These are phyloP conservation scores for Talaromyces liani DNA, from an alignment of 495 filamentous ascomycete species.

Conservation along the genomic window DNA sequence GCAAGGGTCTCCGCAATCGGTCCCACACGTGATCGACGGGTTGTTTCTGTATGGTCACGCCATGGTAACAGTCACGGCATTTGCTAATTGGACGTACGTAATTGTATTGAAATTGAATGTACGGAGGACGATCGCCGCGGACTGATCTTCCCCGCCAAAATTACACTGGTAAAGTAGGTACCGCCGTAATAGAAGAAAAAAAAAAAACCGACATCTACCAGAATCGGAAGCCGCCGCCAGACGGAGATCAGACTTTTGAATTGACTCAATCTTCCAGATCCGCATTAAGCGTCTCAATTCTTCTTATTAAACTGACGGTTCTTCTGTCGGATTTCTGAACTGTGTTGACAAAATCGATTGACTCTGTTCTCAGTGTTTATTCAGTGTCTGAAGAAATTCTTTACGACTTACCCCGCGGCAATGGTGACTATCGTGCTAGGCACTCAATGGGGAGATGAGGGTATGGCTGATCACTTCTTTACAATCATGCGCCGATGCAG, in stretches of 20 bases:
- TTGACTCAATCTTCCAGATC: slow-evolving; percentile 2
- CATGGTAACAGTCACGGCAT: not conserved
- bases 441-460: slow-evolving; percentile 66
- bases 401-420: slow-evolving; percentile 11
- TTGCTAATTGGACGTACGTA: not conserved
- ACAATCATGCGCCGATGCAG: not conserved
- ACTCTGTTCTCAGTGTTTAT: slow-evolving; percentile 10
- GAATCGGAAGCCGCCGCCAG: slow-evolving; percentile 10
- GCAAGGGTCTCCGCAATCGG: not conserved
- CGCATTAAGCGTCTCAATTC: not conserved
- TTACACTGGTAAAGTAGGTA: not conserved
- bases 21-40: not conserved
- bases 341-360: not conserved
- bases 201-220: slow-evolving; percentile 10
- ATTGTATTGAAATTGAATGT: not conserved
- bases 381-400: slow-evolving; percentile 17
- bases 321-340: not conserved
- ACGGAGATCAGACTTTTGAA: not conserved
- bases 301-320: not conserved
- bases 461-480: slow-evolving; percentile 15
- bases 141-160: slow-evolving; percentile 12
- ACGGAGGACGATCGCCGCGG: not conserved
- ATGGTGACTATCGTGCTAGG: slow-evolving; percentile 60
- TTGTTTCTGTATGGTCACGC: not conserved
- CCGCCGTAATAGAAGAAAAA: not conserved